phyloP scores from a whole-genome alignment of 2,329 filamentous ascomycete species.

The Paraconiothyrium brasiliense region DNA sequence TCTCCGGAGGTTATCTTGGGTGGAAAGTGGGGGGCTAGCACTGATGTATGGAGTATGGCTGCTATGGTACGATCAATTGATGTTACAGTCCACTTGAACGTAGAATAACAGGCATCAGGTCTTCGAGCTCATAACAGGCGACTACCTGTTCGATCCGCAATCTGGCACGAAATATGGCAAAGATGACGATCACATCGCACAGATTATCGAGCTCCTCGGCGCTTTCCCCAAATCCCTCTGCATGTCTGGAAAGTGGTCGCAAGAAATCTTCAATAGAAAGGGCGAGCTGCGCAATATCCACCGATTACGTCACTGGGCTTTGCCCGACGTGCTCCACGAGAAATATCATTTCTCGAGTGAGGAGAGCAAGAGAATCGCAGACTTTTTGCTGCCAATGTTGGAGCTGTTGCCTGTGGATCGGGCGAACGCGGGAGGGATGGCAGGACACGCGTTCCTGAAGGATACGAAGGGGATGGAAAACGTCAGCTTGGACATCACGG shows the following conservation, averaged over 20 bases:
- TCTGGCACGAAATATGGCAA: constrained; percentile 99
- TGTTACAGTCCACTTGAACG: neutral
- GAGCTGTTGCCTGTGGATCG: constrained; percentile 87
- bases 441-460: constrained; percentile 81
- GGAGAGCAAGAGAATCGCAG: constrained; percentile 79
- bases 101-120: constrained; percentile 65
- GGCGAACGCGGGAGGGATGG: constrained; percentile 96
- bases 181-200: constrained; percentile 98
- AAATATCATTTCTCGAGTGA: constrained; percentile 95
- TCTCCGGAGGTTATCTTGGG: constrained; percentile 97
- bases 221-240: constrained; percentile 93
- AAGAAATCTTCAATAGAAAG: constrained; percentile 98
- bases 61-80: constrained; percentile 79
- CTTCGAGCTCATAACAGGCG: constrained; percentile 96
- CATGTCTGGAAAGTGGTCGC: constrained; percentile 93
- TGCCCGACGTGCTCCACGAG: constrained; percentile 90
- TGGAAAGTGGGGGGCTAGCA: constrained; percentile 98
- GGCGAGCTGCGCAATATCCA: constrained; percentile 98
- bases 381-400: constrained; percentile 90
- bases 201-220: constrained; percentile 96
- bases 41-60: constrained; percentile 99
- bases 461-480: constrained; percentile 90
- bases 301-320: constrained; percentile 91
- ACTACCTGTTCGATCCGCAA: constrained; percentile 98
- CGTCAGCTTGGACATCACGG: constrained; percentile 76